Conservation (phyloP, 345 rosid species). For the Melaleuca quinquenervia region DNA sequence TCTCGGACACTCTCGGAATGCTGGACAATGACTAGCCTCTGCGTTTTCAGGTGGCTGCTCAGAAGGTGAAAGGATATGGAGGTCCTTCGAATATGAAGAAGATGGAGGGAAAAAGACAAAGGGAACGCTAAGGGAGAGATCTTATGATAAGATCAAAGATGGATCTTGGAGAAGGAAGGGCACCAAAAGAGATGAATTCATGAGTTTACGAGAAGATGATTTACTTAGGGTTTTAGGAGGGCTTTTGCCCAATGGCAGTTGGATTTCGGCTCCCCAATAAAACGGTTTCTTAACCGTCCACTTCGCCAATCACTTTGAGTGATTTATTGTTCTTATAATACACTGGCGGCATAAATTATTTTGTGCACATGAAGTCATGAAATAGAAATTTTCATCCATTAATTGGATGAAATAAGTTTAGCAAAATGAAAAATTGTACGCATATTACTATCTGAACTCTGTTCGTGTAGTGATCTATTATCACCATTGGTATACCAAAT, state of each 20-base stretch:
- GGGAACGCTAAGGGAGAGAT: neutral
- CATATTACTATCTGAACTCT: no score
- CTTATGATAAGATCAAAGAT: neutral
- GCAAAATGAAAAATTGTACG: no score
- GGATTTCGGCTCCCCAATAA: no score
- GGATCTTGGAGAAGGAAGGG: neutral
- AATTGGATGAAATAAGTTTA: no score
- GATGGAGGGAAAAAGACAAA: neutral
- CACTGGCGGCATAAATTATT: no score
- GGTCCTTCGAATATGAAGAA: neutral
- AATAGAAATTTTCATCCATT: no score
- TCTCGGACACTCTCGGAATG: neutral
- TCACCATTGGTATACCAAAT: no score
- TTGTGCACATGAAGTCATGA: no score
- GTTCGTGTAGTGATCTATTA: no score
- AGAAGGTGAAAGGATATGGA: neutral
- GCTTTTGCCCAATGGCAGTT: neutral
- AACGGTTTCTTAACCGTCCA: neutral
- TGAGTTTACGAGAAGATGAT: neutral
- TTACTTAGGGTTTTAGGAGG: neutral
- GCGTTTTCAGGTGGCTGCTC: neutral
- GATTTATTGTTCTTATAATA: neutral
- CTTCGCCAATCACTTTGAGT: neutral
- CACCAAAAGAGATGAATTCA: neutral
- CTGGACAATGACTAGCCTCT: neutral